Conservation (phyloP, 805 yeast genomes). For the Zygotorulaspora chibaensis region DNA sequence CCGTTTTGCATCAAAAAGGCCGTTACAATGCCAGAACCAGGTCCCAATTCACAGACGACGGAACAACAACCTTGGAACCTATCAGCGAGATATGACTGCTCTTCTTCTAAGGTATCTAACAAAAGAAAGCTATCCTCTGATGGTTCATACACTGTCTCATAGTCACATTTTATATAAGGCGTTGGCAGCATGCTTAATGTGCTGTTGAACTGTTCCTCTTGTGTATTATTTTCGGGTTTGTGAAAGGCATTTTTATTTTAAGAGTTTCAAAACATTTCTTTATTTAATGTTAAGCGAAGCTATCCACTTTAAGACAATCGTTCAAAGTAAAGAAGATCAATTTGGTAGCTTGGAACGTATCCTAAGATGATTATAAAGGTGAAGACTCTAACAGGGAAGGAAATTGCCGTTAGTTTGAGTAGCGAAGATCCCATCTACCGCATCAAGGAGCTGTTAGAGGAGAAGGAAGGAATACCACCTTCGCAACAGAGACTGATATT, state of each 20-base stretch:
- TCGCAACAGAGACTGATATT: slow-evolving; percentile 88
- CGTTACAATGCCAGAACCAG: slow-evolving; percentile 87
- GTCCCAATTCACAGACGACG: slow-evolving; percentile 75
- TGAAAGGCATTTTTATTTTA: background rate
- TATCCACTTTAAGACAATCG: background rate
- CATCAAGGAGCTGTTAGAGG: slow-evolving; percentile 89
- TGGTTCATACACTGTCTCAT: slow-evolving; percentile 85
- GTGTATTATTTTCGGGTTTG: background rate
- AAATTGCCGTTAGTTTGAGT: slow-evolving; percentile 35
- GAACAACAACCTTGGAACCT: slow-evolving; percentile 40
- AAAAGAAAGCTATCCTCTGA: slow-evolving; percentile 87
- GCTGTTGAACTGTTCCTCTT: background rate
- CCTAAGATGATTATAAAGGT: slow-evolving; percentile 25
- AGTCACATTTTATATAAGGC: slow-evolving; percentile 59
- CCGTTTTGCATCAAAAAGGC: slow-evolving; percentile 61
- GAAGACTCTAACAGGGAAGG: slow-evolving; percentile 35
- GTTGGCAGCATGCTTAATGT: slow-evolving; percentile 64
- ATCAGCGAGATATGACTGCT: slow-evolving; percentile 37
- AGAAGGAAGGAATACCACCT: slow-evolving; percentile 96
- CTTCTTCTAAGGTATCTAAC: slow-evolving; percentile 72
- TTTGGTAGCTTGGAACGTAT: background rate
- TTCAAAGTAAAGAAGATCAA: background rate
- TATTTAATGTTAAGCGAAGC: too few relatives aligned
- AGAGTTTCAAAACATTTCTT: background rate
- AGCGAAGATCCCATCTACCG: slow-evolving; percentile 47